Evolutionary conservation across 352 stramenopile genomes (phyloP).

Genomic region (Phytophthora macrochlamydospora): DNA sequence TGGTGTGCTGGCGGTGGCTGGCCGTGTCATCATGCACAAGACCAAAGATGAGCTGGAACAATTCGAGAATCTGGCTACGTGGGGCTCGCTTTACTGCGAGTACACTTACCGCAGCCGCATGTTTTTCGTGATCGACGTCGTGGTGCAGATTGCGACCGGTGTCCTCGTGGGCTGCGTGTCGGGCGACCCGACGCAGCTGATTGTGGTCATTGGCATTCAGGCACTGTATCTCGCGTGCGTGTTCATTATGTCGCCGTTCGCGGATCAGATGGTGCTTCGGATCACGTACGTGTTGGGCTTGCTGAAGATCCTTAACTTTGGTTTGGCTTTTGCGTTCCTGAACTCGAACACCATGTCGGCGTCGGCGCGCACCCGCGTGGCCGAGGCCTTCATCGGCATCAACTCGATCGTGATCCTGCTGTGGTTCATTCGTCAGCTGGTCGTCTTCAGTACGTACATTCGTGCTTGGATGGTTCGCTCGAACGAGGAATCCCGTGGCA

Average conservation of each 20-base stretch:
- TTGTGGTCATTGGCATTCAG: constrained; percentile 57
- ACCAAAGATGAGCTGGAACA: constrained; percentile 61
- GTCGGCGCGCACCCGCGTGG: constrained; percentile 38
- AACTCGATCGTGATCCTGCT: constrained; percentile 64
- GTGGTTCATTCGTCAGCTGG: constrained; percentile 64
- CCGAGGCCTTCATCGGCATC: constrained; percentile 64
- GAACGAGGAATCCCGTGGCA: constrained; percentile 35
- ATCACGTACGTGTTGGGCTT: constrained; percentile 54
- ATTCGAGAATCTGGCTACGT: constrained; percentile 63
- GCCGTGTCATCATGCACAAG: constrained; percentile 61
- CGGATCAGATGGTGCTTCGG: constrained; percentile 43
- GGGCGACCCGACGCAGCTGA: constrained; percentile 56
- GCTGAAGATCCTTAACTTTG: constrained; percentile 69
- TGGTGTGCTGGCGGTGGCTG: constrained; percentile 48
- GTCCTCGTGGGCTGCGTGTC: constrained; percentile 62
- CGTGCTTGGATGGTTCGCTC: constrained; percentile 58
- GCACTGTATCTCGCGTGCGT: constrained; percentile 54
- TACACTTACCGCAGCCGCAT: constrained; percentile 65
- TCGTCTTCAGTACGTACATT: constrained; percentile 63
- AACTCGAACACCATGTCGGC: constrained; percentile 52
- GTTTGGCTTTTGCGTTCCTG: constrained; percentile 61
- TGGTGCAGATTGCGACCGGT: constrained; percentile 62
- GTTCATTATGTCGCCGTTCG: constrained; percentile 48
- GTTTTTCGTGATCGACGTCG: constrained; percentile 63
- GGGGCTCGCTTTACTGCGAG: constrained; percentile 67